Evolutionary conservation across 192 early-diverging fungal genomes (phyloP), one percentile per base, ranked within the genome.

Genomic region (Powellomyces hirtus): DNA sequence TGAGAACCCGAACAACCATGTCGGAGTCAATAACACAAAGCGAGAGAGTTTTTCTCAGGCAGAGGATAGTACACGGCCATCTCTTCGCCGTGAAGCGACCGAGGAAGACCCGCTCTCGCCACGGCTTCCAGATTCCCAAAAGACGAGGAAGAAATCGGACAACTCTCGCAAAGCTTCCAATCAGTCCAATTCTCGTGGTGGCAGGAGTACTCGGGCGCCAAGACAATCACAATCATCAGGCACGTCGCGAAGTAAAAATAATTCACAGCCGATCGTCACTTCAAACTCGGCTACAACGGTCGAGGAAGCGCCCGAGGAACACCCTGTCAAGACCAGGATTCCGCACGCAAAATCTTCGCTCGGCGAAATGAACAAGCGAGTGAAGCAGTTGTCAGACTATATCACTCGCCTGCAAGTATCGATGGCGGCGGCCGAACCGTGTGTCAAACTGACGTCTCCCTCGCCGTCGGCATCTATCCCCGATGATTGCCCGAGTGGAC

Each of bases 331-430:
- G 45, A 62, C 84, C n/a, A 78, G 79, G 57, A 77, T 77, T 38
- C 87, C 87, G 7, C 66, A 80, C 50, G 38, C 82, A 16, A 69
- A 74, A 24, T 79, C 88, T 67, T 75, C 79, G 10, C 42, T 89
- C 20, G 66, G 65, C 36, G 88, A 89, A 52, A 89, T 89, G 88
- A 85, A 75, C 69, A 84, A 81, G 63, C 78, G 88, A 11, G 80
- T 82, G 13, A 89, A 86, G 70, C 85, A 84, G 34, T 70, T 89
- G 27, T 69, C 81, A 33, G 88, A 89, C 29, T 88, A 82, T 62
- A 77, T 88, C 6, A 66, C 73, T 29, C 75, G 85, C 4, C 50
- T 75, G 6, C 79, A 81, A 53, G 68, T 77, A 13, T 73, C 75
- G 33, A 82, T 77, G 79, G n/a, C n/a, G 60, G 58, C n/a, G 2